These are phyloP conservation scores for Lantana camara DNA, from an alignment of 257 asterid genomes.

Conservation along the genomic window DNA sequence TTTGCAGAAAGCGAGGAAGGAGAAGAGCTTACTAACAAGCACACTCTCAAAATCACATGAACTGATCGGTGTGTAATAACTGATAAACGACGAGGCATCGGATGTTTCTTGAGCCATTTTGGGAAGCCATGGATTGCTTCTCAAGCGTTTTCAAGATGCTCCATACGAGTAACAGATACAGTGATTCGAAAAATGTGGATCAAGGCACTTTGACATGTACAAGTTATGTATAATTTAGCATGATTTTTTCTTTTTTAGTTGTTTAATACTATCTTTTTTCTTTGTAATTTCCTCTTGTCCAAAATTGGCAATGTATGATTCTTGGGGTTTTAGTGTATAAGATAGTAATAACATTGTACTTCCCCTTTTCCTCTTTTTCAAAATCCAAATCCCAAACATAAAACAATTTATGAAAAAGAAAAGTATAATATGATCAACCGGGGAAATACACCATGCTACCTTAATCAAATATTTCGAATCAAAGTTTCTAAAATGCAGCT, in stretches of 20 bases:
- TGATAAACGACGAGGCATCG: slow-evolving; percentile 13
- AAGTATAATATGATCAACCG: too few relatives aligned
- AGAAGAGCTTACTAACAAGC: too few relatives aligned
- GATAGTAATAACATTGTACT: too few relatives aligned
- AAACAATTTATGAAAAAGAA: too few relatives aligned
- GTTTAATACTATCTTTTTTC: not conserved
- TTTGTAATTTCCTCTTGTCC: not conserved
- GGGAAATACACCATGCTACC: too few relatives aligned
- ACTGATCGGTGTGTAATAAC: slow-evolving; percentile 34
- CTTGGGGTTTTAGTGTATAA: not conserved
- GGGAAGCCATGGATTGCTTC: slow-evolving; percentile 11
- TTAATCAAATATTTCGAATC: too few relatives aligned
- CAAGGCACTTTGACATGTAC: not conserved
- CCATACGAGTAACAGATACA: slow-evolving; percentile 14
- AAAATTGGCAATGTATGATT: not conserved
- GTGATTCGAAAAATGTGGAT: slow-evolving; percentile 10
- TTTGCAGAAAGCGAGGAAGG: slow-evolving; percentile 37
- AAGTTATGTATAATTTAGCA: not conserved
- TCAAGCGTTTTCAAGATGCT: slow-evolving; percentile 27
- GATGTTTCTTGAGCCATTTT: not conserved
- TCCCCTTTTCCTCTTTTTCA: too few relatives aligned
- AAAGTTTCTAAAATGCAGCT: too few relatives aligned
- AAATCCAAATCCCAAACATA: not conserved
- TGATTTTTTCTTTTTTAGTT: not conserved
- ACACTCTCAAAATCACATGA: slow-evolving; percentile 44